Conservation (phyloP, 2,329 filamentous ascomycete species). For the Colletotrichum sp. region DNA sequence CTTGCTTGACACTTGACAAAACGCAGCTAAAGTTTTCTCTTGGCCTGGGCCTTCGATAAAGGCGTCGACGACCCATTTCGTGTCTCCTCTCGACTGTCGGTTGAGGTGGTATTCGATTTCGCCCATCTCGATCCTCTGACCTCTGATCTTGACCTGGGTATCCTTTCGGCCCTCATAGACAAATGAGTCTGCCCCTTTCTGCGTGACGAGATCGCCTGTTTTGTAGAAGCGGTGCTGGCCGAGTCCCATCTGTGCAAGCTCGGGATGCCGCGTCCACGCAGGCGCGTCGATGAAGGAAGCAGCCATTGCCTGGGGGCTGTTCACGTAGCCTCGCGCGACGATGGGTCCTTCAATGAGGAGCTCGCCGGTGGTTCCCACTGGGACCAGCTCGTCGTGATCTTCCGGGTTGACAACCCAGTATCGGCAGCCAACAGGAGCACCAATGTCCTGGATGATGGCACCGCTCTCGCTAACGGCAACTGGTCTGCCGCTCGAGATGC, state of each 20-base stretch:
- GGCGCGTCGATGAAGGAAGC: not conserved
- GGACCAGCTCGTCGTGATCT: not conserved
- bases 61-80: not conserved
- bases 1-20: not conserved
- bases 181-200: not conserved
- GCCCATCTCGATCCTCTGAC: not conserved
- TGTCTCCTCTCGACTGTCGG: not conserved
- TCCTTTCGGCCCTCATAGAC: not conserved
- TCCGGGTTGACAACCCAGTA: not conserved
- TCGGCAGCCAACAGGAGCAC: not conserved
- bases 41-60: not conserved
- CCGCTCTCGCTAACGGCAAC: not conserved
- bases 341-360: not conserved
- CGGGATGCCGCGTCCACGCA: not conserved
- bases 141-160: not conserved
- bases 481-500: not conserved
- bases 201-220: not conserved
- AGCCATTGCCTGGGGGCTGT: not conserved
- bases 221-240: not conserved
- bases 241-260: not conserved
- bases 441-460: not conserved
- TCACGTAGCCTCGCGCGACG: not conserved
- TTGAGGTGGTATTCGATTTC: not conserved
- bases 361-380: not conserved
- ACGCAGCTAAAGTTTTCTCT: not conserved